Conservation (phyloP, 108 stramenopile species). For the Cyclotella kingstonii region DNA sequence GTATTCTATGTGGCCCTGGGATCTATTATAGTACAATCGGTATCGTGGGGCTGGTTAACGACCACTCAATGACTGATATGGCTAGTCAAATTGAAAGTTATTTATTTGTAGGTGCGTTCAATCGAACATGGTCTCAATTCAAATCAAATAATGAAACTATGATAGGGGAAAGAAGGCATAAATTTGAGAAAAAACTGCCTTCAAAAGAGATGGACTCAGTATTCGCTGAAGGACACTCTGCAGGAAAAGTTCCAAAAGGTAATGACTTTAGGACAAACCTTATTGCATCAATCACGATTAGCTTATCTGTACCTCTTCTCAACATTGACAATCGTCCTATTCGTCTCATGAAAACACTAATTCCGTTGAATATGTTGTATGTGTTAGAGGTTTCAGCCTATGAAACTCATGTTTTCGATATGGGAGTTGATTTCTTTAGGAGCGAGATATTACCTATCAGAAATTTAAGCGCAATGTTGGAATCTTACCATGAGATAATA, state of each 20-base stretch:
- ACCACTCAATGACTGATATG: constrained; percentile 6
- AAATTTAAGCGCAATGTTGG: constrained; percentile 2
- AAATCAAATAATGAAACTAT: too few species aligned
- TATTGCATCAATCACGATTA: too few species aligned
- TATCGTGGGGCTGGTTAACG: constrained; percentile 18
- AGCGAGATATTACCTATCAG: constrained; percentile 10
- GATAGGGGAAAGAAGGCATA: too few species aligned
- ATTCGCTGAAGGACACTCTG: too few species aligned
- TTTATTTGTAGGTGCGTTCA: neutral
- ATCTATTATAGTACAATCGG: constrained; percentile 16
- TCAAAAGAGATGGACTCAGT: too few species aligned
- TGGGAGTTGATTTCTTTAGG: constrained; percentile 39
- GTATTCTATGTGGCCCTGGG: constrained; percentile 12
- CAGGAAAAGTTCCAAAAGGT: too few species aligned
- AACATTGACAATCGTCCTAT: constrained; percentile 38
- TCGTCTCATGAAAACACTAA: constrained; percentile 43
- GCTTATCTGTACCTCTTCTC: too few species aligned
- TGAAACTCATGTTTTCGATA: constrained; percentile 20
- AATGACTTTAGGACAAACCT: too few species aligned
- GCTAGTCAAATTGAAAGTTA: constrained; percentile 1
- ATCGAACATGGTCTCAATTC: too few species aligned
- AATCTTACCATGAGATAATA: constrained; percentile 14
- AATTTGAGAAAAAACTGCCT: too few species aligned
- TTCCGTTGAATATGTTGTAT: constrained; percentile 17
- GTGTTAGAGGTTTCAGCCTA: constrained; percentile 2